phyloP scores from a whole-genome alignment of 352 stramenopile genomes.

The Pythium vanterpoolii region DNA sequence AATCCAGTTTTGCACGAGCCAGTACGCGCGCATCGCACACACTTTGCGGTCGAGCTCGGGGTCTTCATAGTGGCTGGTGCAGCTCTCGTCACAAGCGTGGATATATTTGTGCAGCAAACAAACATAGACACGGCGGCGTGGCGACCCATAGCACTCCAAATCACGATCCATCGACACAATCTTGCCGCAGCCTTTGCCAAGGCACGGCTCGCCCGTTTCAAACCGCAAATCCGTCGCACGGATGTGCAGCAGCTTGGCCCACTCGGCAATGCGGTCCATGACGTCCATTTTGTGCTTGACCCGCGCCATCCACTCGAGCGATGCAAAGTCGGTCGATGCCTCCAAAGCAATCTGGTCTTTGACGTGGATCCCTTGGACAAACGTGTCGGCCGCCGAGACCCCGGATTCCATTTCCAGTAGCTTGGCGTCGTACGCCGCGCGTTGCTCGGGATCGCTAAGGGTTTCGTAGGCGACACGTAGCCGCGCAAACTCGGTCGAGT shows the following conservation, averaged over 20 bases:
- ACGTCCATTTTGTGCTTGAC: slow-evolving; percentile 88
- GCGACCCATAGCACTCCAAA: slow-evolving; percentile 67
- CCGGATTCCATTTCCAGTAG: slow-evolving; percentile 23
- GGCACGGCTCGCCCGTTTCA: slow-evolving; percentile 62
- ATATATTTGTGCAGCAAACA: slow-evolving; percentile 80
- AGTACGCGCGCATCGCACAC: slow-evolving; percentile 68
- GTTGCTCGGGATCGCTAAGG: slow-evolving; percentile 52
- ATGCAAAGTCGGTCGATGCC: slow-evolving; percentile 69
- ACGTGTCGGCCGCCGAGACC: slow-evolving; percentile 4
- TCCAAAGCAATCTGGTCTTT: slow-evolving; percentile 65
- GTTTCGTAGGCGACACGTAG: slow-evolving; percentile 72
- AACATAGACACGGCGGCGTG: slow-evolving; percentile 66
- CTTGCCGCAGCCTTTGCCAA: slow-evolving; percentile 60
- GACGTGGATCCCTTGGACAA: slow-evolving; percentile 30
- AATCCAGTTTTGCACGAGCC: slow-evolving; percentile 78
- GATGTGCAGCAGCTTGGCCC: slow-evolving; percentile 59
- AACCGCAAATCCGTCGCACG: slow-evolving; percentile 68
- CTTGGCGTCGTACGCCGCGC: slow-evolving; percentile 56
- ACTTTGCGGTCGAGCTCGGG: slow-evolving; percentile 62
- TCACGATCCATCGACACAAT: slow-evolving; percentile 83
- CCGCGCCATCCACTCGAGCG: slow-evolving; percentile 77
- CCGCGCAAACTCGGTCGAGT: slow-evolving; percentile 58
- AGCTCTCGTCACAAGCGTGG: slow-evolving; percentile 73
- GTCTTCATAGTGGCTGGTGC: slow-evolving; percentile 58
- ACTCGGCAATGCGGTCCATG: slow-evolving; percentile 74